Base-by-base conservation (phyloP, 169 alveolate species). In the Plasmodium yoelii region DNA sequence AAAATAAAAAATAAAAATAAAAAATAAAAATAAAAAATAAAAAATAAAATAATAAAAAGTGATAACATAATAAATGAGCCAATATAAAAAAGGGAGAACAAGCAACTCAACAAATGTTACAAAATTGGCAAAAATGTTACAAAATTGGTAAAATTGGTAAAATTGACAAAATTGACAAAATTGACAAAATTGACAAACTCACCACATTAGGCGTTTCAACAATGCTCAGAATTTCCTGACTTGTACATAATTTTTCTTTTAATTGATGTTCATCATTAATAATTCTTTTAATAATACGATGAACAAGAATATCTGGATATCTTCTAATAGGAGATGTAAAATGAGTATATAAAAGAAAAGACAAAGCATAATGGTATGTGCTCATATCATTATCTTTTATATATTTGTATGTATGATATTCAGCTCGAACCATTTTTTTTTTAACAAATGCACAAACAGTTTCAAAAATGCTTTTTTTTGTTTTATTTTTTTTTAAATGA, bases 251-350 rank as follows among this genome's bases (percentile, higher is more conserved):
- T 7, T 82, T 70, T 34, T 47, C 46, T 1, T n/a, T 18, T 0
- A 82, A 26, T 47, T 82, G 67, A 9, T 82, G 10, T 34, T 82
- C 90, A 13, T 86, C 88, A 57, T 92, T 95, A 63, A 96, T 70
- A 18, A 95, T 93, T 59, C 95, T 96, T 84, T 95, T 94, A 9
- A 95, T 92, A 22, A 84, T 92, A 46, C 97, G 95, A 74, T 96
- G 98, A 19, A 96, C 98, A 24, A 96, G 69, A 18, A 96, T 87
- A 87, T 96, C 98, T 4, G 98, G 97, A 86, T 94, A 95, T 75
- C 98, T 82, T 55, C 98, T 82, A 42, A 96, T 96, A 1, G 98
- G 98, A 10, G 97, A 95, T 26, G 97, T 96, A 84, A 96, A 96
- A 74, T 95, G 98, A 6, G 98, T 95, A 92, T 96, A 96, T 28